Percentiles rank a stretch among this genome's conserved stretches.
phyloP scores from a whole-genome alignment of 495 filamentous ascomycete species.

The Aspergillus diversus region DNA sequence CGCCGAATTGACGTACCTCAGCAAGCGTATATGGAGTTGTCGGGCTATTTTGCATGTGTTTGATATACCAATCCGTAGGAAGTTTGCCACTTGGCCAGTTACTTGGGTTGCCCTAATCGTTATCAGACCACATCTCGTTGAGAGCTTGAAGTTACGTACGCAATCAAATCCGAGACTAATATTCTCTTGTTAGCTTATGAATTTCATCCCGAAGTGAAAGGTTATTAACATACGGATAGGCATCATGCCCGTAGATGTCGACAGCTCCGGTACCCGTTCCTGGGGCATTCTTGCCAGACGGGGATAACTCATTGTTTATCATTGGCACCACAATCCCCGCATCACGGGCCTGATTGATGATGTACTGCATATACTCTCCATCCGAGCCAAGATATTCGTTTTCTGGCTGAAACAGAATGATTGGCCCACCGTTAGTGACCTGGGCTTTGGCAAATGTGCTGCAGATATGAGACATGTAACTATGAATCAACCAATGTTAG shows the following conservation, averaged over 20 bases:
- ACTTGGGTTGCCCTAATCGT: slow-evolving; percentile 50
- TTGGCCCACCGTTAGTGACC: slow-evolving; percentile 55
- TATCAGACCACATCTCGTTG: slow-evolving; percentile 54
- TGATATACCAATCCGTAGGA: neutral
- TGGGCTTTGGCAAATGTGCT: slow-evolving; percentile 52
- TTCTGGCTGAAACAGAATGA: slow-evolving; percentile 57
- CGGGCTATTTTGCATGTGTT: neutral
- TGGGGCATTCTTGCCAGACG: slow-evolving; percentile 1
- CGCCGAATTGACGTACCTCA: too few species aligned
- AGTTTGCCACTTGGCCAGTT: slow-evolving; percentile 32
- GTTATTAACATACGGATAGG: too few species aligned
- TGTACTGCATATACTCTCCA: slow-evolving; percentile 23
- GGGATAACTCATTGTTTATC: slow-evolving; percentile 54
- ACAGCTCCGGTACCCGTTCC: slow-evolving; percentile 43
- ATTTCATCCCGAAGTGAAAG: too few species aligned
- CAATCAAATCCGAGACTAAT: too few species aligned
- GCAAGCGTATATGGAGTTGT: slow-evolving; percentile 3
- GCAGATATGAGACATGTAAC: slow-evolving; percentile 36
- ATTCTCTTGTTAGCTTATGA: too few species aligned
- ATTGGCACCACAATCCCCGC: slow-evolving; percentile 57
- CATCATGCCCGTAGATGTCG: slow-evolving; percentile 59
- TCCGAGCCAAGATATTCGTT: slow-evolving; percentile 48
- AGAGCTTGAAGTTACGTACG: too few species aligned
- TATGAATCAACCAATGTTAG: too few species aligned
- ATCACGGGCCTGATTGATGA: slow-evolving; percentile 20